phyloP scores from a whole-genome alignment of 768 basidiomycete genomes.

The Agaricus sinodeliciosus region DNA sequence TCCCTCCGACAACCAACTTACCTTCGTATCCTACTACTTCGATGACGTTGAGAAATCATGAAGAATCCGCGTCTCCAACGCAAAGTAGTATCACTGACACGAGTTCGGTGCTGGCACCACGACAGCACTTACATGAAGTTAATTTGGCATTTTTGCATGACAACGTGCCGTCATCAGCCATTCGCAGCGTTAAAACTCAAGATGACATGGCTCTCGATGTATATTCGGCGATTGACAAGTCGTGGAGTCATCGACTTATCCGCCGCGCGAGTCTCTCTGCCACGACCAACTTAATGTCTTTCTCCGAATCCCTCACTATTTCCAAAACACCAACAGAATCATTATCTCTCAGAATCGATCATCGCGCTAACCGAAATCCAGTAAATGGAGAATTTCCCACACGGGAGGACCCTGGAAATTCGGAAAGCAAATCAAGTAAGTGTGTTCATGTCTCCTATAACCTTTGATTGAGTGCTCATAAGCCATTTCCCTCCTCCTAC shows the following conservation, averaged over 20 bases:
- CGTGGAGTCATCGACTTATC: not conserved
- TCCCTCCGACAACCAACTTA: not conserved
- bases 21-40: not conserved
- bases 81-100: too few species aligned
- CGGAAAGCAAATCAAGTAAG: slow-evolving; percentile 11
- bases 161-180: slow-evolving; percentile 2
- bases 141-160: not conserved
- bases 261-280: slow-evolving; percentile 4
- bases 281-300: slow-evolving; percentile 5
- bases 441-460: not conserved
- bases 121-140: not conserved
- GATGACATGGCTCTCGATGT: slow-evolving; percentile 5
- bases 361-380: too few species aligned
- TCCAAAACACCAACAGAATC: not conserved
- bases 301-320: not conserved
- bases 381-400: not conserved
- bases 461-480: not conserved
- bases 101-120: too few species aligned
- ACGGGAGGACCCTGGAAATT: not conserved
- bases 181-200: slow-evolving; percentile 1
- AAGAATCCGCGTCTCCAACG: not conserved
- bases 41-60: not conserved
- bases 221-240: not conserved
- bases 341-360: not conserved
- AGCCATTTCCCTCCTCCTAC: slow-evolving; percentile 15